phyloP scores from a whole-genome alignment of 176 grass and related monocot genomes.

The Avena insularis region DNA sequence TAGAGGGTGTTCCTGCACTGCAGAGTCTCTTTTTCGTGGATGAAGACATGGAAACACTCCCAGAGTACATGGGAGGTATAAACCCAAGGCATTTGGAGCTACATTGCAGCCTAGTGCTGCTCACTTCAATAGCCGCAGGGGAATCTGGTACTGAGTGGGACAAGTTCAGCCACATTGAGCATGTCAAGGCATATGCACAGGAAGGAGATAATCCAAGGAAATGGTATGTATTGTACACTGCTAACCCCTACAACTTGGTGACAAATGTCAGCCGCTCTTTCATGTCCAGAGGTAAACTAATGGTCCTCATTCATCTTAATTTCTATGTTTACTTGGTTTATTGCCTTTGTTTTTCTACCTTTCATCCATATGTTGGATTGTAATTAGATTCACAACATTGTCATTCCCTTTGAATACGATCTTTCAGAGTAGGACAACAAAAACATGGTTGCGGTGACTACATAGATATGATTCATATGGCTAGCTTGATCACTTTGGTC shows the following conservation, averaged over 20 bases:
- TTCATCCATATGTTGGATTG: neutral
- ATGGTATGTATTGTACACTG: neutral
- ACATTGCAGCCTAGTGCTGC: neutral
- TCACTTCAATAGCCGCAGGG: neutral
- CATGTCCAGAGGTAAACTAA: neutral
- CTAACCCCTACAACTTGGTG: neutral
- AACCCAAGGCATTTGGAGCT: neutral
- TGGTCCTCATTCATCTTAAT: neutral
- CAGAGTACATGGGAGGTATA: neutral
- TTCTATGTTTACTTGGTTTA: neutral
- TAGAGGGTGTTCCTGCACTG: neutral
- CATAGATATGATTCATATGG: too few species aligned
- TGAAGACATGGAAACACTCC: neutral
- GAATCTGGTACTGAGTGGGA: neutral
- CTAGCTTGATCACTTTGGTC: too few species aligned
- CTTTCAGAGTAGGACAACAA: too few species aligned
- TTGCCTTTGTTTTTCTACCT: neutral
- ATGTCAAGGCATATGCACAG: neutral
- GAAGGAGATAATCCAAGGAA: neutral
- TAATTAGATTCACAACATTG: neutral
- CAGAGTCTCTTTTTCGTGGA: neutral
- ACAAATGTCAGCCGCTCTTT: neutral
- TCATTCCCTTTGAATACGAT: neutral
- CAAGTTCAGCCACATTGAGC: conserved; percentile 7
- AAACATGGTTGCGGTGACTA: too few species aligned